Base-by-base conservation (phyloP, 1,284 basidiomycete species). In the Moesziomyces parantarcticus region DNA sequence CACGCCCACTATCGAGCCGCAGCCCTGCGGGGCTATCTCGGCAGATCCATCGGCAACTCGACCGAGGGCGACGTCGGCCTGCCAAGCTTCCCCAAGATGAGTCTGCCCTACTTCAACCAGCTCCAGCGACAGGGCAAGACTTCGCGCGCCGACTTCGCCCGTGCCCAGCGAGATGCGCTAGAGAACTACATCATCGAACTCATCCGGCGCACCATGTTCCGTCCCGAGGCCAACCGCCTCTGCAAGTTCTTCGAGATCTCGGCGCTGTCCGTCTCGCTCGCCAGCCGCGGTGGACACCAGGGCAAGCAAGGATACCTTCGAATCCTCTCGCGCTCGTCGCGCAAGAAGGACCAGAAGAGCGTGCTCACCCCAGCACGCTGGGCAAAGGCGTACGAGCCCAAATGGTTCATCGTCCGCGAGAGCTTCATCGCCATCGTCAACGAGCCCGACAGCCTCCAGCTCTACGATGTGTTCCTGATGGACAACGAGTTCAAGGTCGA, bases 161-260 rank as follows among this genome's bases (percentile, higher is more conserved):
- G 90, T 55, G 83, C 90, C 56, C 91, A 95, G 85, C 87, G 94
- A 34, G 90, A 93, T 79, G 88, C 89, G 0, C 84, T 99, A 20
- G 94, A 98, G 85, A 90, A 90, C 59, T 99, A 99, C 83, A 88
- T 98, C 6, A 88, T 97, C 45, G 89, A 90, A 58, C 88, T 99
- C 13, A 94, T 97, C 41, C 62, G 58, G 40, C 64, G 62, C 51
- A 73, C 97, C 92, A 97, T 98, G 92, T 98, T 98, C 86, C 92
- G 94, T 77, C 93, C 96, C 1, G 90, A 94, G 45, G 90, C 93
- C 0, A 99, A 98, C 79, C 90, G 95, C 23, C 85, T 99, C 0
- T 91, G 92, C 64, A 90, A 90, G n/a, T 99, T 99, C 85, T 89
- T 99, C 57, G 97, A 99, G 84, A 88, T 99, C 48, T 95, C 93